A percentile compares a stretch with the other conserved stretches of the same genome.
These are phyloP conservation scores for Leucocoprinus sp. DNA, from an alignment of 768 basidiomycete species.

Conservation along the genomic window DNA sequence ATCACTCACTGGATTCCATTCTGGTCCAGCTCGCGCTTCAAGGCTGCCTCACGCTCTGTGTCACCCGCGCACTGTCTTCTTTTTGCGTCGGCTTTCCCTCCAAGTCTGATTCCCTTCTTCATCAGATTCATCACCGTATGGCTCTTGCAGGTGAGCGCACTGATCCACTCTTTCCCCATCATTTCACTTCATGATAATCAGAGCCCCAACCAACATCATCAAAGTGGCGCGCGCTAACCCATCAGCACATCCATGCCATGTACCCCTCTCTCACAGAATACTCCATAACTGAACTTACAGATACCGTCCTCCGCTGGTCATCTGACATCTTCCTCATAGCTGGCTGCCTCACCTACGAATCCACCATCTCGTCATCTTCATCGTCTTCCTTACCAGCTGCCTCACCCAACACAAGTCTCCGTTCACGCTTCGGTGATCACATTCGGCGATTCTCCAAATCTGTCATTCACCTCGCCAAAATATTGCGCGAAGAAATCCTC, in stretches of 20 bases:
- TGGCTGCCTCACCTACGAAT: constrained; percentile 38
- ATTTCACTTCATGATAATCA: constrained; percentile 16
- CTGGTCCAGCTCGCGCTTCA: constrained; percentile 72
- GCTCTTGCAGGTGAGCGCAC: constrained; percentile 41
- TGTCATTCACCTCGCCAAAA: constrained; percentile 53
- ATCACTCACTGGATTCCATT: constrained; percentile 69
- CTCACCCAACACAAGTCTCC: constrained; percentile 21
- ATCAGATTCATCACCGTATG: constrained; percentile 55
- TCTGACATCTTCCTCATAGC: constrained; percentile 59
- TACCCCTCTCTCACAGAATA: constrained; percentile 62
- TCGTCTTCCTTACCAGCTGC: constrained; percentile 18
- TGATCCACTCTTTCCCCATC: constrained; percentile 13
- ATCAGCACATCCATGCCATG: constrained; percentile 56
- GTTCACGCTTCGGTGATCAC: constrained; percentile 26
- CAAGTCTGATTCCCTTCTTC: constrained; percentile 57
- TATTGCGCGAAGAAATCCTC: constrained; percentile 68
- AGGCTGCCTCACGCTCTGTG: constrained; percentile 58
- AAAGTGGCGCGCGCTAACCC: constrained; percentile 69
- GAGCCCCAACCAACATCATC: constrained; percentile 75
- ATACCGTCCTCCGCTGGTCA: constrained; percentile 67
- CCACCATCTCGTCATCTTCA: constrained; percentile 18
- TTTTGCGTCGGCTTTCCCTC: constrained; percentile 73
- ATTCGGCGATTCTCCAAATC: constrained; percentile 59
- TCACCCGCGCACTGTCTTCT: constrained; percentile 56
- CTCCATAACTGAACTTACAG: constrained; percentile 63